Evolutionary conservation across 192 early-diverging fungal genomes (phyloP), one percentile per base, ranked within the genome.

Genomic region (Rhizophagus prolifer): DNA sequence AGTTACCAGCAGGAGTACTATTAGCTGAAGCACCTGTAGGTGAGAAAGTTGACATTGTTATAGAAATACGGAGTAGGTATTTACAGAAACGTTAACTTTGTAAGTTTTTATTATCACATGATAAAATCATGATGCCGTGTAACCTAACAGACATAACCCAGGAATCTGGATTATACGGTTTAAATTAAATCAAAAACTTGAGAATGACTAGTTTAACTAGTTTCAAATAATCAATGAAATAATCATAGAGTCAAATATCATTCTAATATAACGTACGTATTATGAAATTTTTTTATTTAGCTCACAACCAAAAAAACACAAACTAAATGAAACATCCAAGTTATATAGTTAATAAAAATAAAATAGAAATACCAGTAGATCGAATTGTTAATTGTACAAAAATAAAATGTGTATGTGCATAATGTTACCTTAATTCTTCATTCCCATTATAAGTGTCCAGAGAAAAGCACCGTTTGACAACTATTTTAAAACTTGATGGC

Each of bases 1-100:
- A 85, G 30, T 76, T 76, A 5, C 66, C 75, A 41, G 31, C 16
- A 25, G 36, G 54, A 59, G 13, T 60, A 14, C 50, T 54, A 21
- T 54, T 54, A 21, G 19, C 16, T 1, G 47, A 54, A 21, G 50
- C 16, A 4, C 50, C 16, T 54, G 50, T 21, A 54, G 14, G 14
- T n/a, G 50, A 54, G 16, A 54, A 54, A 54, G 50, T 54, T 54
- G 50, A 54, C 50, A 54, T 54, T 16, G 4, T 54, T 54, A 19
- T 19, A 4, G 3, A 54, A 54, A 54, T 21, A 54, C 19, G 50
- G 16, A 54, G 19, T 54, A 5, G 5, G 7, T 21, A 21, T 21
- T 54, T 38, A 21, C 19, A 44, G 50, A 54, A 21, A 54, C 19
- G 5, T 21, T 4, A 21, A 4, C 4, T 54, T 54, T 54, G 19